A percentile compares a stretch with the other conserved stretches of the same genome.
Conservation (phyloP, 225 moss, liverwort and hornwort genomes). For the Bryoerythrophyllum caledonicum region DNA sequence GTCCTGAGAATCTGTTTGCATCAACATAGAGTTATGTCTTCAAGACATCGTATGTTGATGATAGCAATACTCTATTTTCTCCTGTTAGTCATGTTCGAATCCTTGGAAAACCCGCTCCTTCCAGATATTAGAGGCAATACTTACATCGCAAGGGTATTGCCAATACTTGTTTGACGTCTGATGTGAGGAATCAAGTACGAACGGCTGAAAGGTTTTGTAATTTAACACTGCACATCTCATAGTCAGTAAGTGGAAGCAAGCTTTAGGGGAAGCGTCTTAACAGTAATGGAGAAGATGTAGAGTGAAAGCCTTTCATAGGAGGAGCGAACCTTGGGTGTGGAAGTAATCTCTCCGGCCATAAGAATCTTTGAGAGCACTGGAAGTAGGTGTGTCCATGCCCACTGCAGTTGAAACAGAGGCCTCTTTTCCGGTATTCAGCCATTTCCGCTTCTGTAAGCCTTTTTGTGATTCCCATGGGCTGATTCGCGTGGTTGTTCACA, state of each 20-base stretch:
- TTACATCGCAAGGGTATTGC: slow-evolving; percentile 3
- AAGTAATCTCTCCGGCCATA: slow-evolving; percentile 12
- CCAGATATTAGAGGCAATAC: slow-evolving; percentile 12
- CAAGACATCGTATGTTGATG: neutral
- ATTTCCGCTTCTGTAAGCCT: slow-evolving; percentile 52
- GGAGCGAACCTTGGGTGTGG: slow-evolving; percentile 12
- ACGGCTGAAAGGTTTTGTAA: slow-evolving; percentile 18
- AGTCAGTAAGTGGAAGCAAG: neutral
- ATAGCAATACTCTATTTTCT: slow-evolving; percentile 2
- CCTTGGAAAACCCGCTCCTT: neutral
- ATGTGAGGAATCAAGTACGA: slow-evolving; percentile 23
- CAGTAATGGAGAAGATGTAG: slow-evolving; percentile 15
- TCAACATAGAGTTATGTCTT: slow-evolving; percentile 18
- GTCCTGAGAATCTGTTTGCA: slow-evolving; percentile 1
- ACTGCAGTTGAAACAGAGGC: slow-evolving; percentile 54
- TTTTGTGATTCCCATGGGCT: slow-evolving; percentile 32
- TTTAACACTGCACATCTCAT: slow-evolving; percentile 10
- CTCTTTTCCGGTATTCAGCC: slow-evolving; percentile 49
- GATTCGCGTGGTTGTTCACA: slow-evolving; percentile 30
- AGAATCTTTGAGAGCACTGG: slow-evolving; percentile 50
- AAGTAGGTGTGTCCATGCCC: slow-evolving; percentile 64
- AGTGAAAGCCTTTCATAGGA: neutral
- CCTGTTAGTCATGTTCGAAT: slow-evolving; percentile 8
- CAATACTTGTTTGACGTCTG: neutral
- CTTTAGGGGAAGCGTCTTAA: slow-evolving; percentile 14